Evolutionary conservation across 2,329 filamentous ascomycete species (phyloP), one percentile per base, ranked within the genome.

Genomic region (Aspergillus amoenus): DNA sequence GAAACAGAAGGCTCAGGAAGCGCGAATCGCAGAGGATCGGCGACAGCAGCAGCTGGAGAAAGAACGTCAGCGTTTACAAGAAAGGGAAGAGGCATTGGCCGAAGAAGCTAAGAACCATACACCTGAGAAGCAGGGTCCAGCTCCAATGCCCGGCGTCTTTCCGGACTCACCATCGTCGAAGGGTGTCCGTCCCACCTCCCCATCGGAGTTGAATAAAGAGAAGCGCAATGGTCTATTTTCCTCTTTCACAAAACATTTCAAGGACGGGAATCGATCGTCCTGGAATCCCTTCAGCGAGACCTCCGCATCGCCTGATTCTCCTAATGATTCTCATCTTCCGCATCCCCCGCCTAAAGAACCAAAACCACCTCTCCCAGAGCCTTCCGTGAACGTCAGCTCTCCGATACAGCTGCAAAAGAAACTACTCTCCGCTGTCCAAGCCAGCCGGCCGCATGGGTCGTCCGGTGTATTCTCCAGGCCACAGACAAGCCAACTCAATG

Each of bases 1-100:
- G 21, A 86, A 91, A 39, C 88, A 88, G 53, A 95, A 95, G 76
- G 91, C 89, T 18, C 90, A 90, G 2, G 92, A 97, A 73, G 90
- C 91, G 5, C 85, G 90, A 52, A 87, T 97, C 62, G 92, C 91
- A 0, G 93, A 97, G 68, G 89, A 90, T 66, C 87, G 91, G 70
- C 84, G 90, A 48, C 87, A 88, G 67, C 88, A 88, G 67, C 68
- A 89, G 37, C 73, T 92, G 5, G 88, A 90, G 61, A 84, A 85
- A 47, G 91, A 96, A 68, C 84, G 88, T 62, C 84, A 85, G 68
- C 82, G 81, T 34, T 85, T 92, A 21, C 82, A 85, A 56, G 83
- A 88, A 64, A 83, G 84, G 62, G 77, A 83, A 71, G 73, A 77
- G 47, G 73, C 75, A 45, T 79, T 78, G 67, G 82, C 84, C 52